Base-by-base conservation (phyloP, 192 early-diverging fungal genomes). In the Backusella luteola region DNA sequence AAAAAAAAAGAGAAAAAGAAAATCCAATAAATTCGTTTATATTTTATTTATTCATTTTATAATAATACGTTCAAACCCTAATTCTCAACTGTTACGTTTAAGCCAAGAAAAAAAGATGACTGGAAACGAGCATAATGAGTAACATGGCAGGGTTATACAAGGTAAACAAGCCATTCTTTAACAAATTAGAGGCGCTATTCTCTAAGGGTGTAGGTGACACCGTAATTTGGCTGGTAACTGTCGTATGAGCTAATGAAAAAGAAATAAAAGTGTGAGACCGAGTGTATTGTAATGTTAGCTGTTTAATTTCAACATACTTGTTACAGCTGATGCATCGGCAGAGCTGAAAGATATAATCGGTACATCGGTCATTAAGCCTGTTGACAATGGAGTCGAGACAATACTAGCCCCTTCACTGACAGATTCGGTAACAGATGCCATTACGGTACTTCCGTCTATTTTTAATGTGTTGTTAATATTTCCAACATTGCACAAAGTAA, bases 181-280 rank as follows among this genome's bases (percentile, higher is more conserved):
- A 9, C 56, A 63, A 63, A 63, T 29, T 63, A 3, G 56, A 63
- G 23, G 56, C 56, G 56, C 26, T 63, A 63, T 29, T 63, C 56
- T 63, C 56, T 29, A 63, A 23, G 26, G 56, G 56, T 63, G 56
- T 63, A 23, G 67, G 67, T 38, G 67, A 38, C 17, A 69, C 67
- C 8, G 21, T 69, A 69, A 69, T 36, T 36, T 38, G 67, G n/a
- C 67, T 69, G 35, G 67, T 69, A 21, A 69, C 67, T 19, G 34
- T 35, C 41, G n/a, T 69, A 36, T 69, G 67, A 38, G 67, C 67
- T 69, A 69, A 49, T 49, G 46, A 49, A 49, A 49, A 49, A 49
- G 17, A 49, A 49, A 49, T 6, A 49, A 21, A 36, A 69, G 17
- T 36, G 67, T 38, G 35, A 36, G 11, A 69, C 36, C 36, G n/a